phyloP scores from a whole-genome alignment of 1,284 basidiomycete species.

The Rhodofomes roseus region DNA sequence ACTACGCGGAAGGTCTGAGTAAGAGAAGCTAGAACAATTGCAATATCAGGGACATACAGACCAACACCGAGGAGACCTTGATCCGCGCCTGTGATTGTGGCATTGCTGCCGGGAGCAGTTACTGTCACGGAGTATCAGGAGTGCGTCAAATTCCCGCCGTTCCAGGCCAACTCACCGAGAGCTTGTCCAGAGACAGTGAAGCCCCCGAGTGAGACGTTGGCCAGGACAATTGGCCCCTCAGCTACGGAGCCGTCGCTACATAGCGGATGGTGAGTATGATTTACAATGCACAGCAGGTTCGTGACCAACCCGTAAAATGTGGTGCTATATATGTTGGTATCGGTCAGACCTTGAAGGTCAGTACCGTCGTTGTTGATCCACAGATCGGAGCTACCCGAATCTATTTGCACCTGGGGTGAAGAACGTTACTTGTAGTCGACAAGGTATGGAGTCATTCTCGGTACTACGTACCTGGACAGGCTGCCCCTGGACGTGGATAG shows the following conservation, averaged over 20 bases:
- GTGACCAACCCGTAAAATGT: background rate
- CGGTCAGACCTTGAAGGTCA: background rate
- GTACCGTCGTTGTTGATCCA: background rate
- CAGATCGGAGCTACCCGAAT: slow-evolving; percentile 3
- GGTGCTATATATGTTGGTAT: background rate
- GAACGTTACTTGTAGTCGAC: background rate
- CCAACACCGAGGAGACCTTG: background rate
- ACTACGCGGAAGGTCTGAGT: background rate
- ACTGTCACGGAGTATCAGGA: background rate
- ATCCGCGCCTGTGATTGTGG: background rate
- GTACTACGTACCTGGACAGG: background rate
- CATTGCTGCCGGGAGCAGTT: background rate
- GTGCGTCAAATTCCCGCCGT: no score
- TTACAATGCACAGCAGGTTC: background rate
- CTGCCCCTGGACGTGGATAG: background rate
- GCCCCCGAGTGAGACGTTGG: background rate
- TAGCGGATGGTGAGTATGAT: background rate
- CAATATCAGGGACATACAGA: background rate
- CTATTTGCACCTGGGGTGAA: background rate
- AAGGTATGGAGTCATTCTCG: background rate
- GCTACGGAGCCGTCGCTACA: background rate
- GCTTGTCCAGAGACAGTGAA: slow-evolving; percentile 1
- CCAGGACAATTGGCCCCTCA: background rate
- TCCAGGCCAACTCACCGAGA: background rate
- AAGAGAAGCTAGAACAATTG: background rate